Evolutionary conservation across 371 early-diverging fungal species (phyloP).

Genomic region (Mortierella sp.): DNA sequence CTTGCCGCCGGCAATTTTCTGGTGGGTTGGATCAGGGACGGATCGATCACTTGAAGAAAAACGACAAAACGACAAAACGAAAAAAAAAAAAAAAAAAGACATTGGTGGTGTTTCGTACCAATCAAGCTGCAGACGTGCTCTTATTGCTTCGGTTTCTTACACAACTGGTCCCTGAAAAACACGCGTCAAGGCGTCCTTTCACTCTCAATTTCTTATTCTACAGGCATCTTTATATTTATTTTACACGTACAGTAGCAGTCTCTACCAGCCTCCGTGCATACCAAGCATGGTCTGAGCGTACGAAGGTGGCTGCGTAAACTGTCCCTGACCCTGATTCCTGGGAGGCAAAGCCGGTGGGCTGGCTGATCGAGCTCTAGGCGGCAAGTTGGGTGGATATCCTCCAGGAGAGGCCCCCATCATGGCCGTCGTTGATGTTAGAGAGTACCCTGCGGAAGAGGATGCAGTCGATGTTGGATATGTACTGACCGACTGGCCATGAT

Average conservation of each 20-base stretch:
- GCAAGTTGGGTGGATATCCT: slow-evolving; percentile 7
- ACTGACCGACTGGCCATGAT: slow-evolving; percentile 14
- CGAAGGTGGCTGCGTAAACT: slow-evolving; percentile 1
- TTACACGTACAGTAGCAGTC: too few relatives aligned
- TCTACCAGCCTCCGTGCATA: too few relatives aligned
- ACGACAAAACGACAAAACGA: background rate
- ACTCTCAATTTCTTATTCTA: too few relatives aligned
- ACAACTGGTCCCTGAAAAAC: too few relatives aligned
- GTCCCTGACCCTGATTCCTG: slow-evolving; percentile 14
- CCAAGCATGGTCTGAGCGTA: slow-evolving; percentile 13
- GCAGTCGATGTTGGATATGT: slow-evolving; percentile 8
- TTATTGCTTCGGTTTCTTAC: too few relatives aligned
- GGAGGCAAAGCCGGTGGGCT: slow-evolving; percentile 38
- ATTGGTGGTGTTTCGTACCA: background rate
- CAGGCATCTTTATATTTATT: too few relatives aligned
- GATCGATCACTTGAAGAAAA: too few relatives aligned
- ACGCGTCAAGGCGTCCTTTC: too few relatives aligned
- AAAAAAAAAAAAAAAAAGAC: background rate
- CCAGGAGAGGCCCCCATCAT: background rate
- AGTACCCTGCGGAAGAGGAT: background rate
- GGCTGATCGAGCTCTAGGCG: slow-evolving; percentile 8
- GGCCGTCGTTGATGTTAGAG: background rate
- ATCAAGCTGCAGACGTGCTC: too few relatives aligned
- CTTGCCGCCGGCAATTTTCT: too few relatives aligned
- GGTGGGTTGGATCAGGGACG: background rate